Base-by-base conservation (phyloP, 108 stramenopile genomes). In the Skeletonema potamos region DNA sequence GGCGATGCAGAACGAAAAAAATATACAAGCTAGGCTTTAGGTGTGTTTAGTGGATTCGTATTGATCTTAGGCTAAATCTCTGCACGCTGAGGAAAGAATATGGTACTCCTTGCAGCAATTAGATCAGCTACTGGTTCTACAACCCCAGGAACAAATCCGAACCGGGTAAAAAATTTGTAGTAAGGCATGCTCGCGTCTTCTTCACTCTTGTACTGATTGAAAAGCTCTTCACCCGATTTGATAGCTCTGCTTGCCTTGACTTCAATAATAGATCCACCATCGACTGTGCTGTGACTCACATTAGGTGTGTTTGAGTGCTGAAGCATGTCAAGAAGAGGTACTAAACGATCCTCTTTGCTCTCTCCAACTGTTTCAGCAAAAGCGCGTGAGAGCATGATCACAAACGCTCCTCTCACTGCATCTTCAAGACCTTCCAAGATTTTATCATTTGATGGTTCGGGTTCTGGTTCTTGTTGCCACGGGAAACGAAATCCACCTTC, bases 141-240 rank as follows among this genome's bases (percentile, higher is more conserved):
- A 10, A 88, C 84, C 2, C 89, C 89, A 0, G 92, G 92, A 17
- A 90, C 86, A 68, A 92, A 92, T 2, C 92, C 92, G 82, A 84
- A 92, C 33, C 87, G 66, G 1, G 87, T 90, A 56, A 90, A 92
- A 56, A 90, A 92, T 24, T 89, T 84, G 26, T 87, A 73, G 44
- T 83, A 85, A 6, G 92, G 92, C 82, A 92, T 90, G 37, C 61
- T 83, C 27, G 85, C 86, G 32, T 92, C 91, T 51, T 85, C 73
- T 54, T 92, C 92, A 28, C 83, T 83, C 61, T 81, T 84, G 72
- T 92, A 92, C 48, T 76, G 82, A 62, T 92, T 88, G 13, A 77
- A 80, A 9, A 92, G 46, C 66, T 92, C 92, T 32, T 87, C 86
- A 1, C 85, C 88, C 0, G 76, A 62, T n/a, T 22, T 36, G 44